phyloP scores from a whole-genome alignment of 2,329 filamentous ascomycete species.

The Penicillium verrucosum region DNA sequence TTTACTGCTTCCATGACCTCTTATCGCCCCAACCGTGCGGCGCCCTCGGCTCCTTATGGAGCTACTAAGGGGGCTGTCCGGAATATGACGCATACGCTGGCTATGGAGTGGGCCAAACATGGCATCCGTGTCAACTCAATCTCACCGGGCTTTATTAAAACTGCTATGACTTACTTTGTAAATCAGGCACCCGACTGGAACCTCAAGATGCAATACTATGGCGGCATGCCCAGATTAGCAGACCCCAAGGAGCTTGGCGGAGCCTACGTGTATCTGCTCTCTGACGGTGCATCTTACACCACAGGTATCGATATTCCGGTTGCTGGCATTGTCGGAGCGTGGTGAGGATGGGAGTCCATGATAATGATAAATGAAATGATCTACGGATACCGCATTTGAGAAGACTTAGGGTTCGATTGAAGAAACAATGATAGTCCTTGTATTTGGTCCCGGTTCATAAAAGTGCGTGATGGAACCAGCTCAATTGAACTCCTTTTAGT shows the following conservation, averaged over 20 bases:
- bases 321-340: constrained; percentile 29
- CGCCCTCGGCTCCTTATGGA: constrained; percentile 51
- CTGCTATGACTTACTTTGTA: constrained; percentile 52
- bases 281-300: constrained; percentile 43
- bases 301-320: constrained; percentile 39
- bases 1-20: constrained; percentile 51
- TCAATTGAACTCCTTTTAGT: background rate
- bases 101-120: constrained; percentile 51
- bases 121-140: constrained; percentile 43
- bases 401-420: background rate
- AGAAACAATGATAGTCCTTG: background rate
- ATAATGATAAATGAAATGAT: background rate
- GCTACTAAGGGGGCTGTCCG: constrained; percentile 45
- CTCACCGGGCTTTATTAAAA: constrained; percentile 45
- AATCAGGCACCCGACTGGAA: constrained; percentile 55
- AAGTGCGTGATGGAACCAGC: background rate
- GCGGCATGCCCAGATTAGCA: constrained; percentile 55
- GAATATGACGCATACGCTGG: constrained; percentile 34
- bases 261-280: constrained; percentile 57
- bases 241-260: constrained; percentile 54
- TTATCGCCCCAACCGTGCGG: constrained; percentile 50
- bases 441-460: constrained; percentile 16
- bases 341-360: background rate
- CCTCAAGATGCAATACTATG: constrained; percentile 57
- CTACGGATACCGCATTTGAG: background rate